Base-by-base conservation (phyloP, 1,139 yeast species). In the Taiozyma sp. region DNA sequence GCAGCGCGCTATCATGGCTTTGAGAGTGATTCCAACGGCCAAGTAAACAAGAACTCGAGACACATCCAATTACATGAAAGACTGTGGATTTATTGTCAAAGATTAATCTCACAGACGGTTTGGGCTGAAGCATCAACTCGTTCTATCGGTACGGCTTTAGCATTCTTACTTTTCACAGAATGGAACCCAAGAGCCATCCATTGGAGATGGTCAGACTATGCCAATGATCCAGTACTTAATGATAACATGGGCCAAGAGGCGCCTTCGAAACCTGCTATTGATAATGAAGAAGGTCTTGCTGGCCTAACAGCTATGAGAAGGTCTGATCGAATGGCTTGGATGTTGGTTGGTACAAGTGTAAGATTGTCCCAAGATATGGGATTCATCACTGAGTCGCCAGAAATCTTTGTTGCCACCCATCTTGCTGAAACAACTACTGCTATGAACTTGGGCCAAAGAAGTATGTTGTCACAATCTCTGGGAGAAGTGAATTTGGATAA, bases 101-200 rank as follows among this genome's bases (percentile, higher is more conserved):
- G 84, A 56, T 73, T 90, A 52, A 84, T 91, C 46, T 87, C 96
- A 2, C 90, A 85, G 65, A 86, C 96, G 0, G 93, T 90, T 6
- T 91, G 97, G 97, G 96, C 96, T 0, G 97, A 89, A 65, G 96
- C 96, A 0, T 83, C 91, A 54, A 87, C 96, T 5, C 72, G 97
- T 56, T 85, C 95, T 0, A 80, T 90, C 8, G 97, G 96, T 1
- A 90, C 97, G 0, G 84, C 90, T 8, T 78, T 87, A 60, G 92
- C 97, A 1, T 89, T 91, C 64, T 70, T 91, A 46, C 70, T 92
- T n/a, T 85, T 91, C 59, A 88, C 96, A 0, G 97, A 91, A 66
- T 91, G 97, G 97, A 90, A 90, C 61, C 97, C 97, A 2, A 73
- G 97, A 50, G 96, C 97, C 7, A 90, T 91, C 55, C 97, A 91